phyloP scores from a whole-genome alignment of 306 rosid genomes.

The Glycyrrhiza uralensis region DNA sequence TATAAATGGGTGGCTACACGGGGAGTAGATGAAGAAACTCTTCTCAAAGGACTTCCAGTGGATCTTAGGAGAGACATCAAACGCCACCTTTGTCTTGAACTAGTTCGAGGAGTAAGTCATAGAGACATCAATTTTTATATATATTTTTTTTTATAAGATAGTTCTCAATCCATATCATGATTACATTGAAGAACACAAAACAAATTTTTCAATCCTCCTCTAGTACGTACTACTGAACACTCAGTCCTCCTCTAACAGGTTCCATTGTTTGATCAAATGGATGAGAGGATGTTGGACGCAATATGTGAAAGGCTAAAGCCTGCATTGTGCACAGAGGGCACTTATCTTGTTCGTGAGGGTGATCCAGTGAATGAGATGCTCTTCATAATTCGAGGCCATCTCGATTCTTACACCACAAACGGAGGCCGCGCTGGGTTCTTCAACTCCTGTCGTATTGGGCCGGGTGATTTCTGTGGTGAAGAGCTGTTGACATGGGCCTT shows the following conservation, averaged over 20 bases:
- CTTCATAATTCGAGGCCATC: conserved; percentile 84
- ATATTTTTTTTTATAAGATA: background rate
- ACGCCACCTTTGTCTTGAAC: conserved; percentile 95
- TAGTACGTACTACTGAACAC: too few species aligned
- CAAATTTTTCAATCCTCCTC: too few species aligned
- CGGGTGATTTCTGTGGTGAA: conserved; percentile 95
- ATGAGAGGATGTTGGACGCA: conserved; percentile 90
- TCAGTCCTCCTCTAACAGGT: too few species aligned
- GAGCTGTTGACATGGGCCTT: conserved; percentile 92
- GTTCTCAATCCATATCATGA: background rate
- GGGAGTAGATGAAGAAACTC: conserved; percentile 85
- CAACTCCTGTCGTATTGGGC: conserved; percentile 75
- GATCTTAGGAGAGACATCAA: conserved; percentile 92
- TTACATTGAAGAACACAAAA: background rate
- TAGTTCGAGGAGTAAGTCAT: conserved; percentile 78
- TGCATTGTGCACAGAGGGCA: conserved; percentile 76
- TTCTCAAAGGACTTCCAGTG: conserved; percentile 69
- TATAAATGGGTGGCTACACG: conserved; percentile 92
- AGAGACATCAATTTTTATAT: background rate
- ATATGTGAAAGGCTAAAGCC: conserved; percentile 92
- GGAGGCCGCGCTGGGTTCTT: conserved; percentile 94
- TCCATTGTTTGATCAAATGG: conserved; percentile 91
- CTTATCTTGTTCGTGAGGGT: conserved; percentile 73
- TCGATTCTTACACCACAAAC: conserved; percentile 89
- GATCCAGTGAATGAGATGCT: conserved; percentile 94